A percentile compares a stretch with the other conserved stretches of the same genome.
phyloP scores from a whole-genome alignment of 352 stramenopile genomes.

The Blastocystis sp. region DNA sequence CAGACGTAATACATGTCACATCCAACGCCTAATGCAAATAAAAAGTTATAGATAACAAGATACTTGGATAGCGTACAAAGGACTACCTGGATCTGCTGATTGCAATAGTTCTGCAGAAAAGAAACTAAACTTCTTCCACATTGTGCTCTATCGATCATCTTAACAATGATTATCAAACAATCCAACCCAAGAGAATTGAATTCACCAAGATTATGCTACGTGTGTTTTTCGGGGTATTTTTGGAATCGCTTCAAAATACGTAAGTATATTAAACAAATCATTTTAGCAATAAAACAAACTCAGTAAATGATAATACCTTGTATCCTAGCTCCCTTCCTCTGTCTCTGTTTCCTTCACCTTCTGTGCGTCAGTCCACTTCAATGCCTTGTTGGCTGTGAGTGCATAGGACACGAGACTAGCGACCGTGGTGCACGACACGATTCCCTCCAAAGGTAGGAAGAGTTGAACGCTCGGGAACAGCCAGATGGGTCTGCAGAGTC shows the following conservation, averaged over 20 bases:
- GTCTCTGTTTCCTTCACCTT: not conserved
- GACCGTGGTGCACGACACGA: slow-evolving; percentile 28
- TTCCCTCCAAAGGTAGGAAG: slow-evolving; percentile 39
- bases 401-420: slow-evolving; percentile 28
- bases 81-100: slow-evolving; percentile 45
- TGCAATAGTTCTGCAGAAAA: slow-evolving; percentile 47
- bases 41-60: not conserved
- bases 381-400: slow-evolving; percentile 24
- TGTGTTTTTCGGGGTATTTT: slow-evolving; percentile 29
- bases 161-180: not conserved
- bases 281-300: not conserved
- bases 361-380: slow-evolving; percentile 3
- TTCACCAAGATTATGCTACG: not conserved
- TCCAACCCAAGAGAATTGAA: not conserved
- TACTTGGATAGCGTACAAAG: slow-evolving; percentile 50
- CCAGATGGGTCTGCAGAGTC: slow-evolving; percentile 28
- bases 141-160: not conserved
- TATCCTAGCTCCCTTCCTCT: not conserved
- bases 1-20: slow-evolving; percentile 37
- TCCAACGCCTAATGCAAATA: not conserved
- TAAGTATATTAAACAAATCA: not conserved
- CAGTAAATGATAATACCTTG: not conserved
- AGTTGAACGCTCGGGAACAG: slow-evolving; percentile 25
- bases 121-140: slow-evolving; percentile 61
- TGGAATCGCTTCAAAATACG: not conserved